phyloP scores from a whole-genome alignment of 202 grass and related monocot species.

The Setaria viridis region DNA sequence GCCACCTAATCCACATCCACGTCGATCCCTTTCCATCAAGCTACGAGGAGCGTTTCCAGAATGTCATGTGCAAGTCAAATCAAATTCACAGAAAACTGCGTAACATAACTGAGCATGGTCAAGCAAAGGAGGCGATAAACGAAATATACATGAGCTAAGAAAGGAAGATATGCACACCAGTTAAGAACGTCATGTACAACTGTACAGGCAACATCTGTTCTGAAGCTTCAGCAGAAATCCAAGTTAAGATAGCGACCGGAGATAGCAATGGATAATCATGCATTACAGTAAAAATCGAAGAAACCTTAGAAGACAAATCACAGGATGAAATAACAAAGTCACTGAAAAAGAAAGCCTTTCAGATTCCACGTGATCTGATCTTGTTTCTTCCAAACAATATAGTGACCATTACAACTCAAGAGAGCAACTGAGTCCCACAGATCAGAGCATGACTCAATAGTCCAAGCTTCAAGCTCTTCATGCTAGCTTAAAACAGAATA shows the following conservation, averaged over 20 bases:
- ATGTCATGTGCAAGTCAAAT: constrained; percentile 40
- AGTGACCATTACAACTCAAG: background rate
- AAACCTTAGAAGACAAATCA: background rate
- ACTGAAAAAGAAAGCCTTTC: background rate
- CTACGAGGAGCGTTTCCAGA: constrained; percentile 21
- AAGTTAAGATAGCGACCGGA: background rate
- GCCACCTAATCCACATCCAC: constrained; percentile 19
- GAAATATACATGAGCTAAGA: background rate
- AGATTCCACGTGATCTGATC: background rate
- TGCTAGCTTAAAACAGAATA: background rate
- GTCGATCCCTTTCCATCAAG: constrained; percentile 37
- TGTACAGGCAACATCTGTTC: background rate
- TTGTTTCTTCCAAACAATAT: constrained; percentile 3
- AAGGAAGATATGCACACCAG: constrained; percentile 17
- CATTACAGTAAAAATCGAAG: background rate
- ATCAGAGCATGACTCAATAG: background rate
- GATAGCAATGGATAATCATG: background rate
- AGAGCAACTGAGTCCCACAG: constrained; percentile 3
- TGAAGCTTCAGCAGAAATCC: constrained; percentile 30
- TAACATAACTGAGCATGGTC: constrained; percentile 18
- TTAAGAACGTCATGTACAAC: constrained; percentile 1
- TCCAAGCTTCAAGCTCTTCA: constrained; percentile 31
- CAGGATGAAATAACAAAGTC: background rate
- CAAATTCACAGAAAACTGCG: constrained; percentile 6
- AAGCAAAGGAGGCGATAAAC: constrained; percentile 28